Base-by-base conservation (phyloP, 768 basidiomycete genomes). In the Tylopilus sp. region DNA sequence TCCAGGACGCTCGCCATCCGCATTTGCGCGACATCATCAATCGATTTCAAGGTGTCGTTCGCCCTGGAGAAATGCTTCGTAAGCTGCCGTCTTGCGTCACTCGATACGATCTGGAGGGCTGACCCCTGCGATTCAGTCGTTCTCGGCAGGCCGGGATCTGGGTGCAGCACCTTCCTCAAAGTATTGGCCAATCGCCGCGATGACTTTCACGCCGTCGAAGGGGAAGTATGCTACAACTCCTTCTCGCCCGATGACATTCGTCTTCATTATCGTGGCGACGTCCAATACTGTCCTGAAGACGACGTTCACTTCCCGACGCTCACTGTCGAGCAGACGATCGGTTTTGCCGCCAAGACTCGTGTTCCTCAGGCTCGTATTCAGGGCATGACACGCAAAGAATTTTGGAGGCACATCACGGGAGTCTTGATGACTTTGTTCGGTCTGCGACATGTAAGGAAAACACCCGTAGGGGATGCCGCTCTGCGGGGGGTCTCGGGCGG, bases 241-340 rank as follows among this genome's bases (percentile, higher is more conserved):
- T 76, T 95, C 52, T 70, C 82, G 0, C 79, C 87, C 2, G 69
- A 79, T 1, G 76, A 91, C 49, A 77, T 95, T 48, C 57, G 65
- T 51, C 77, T 80, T 52, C 78, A 78, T 46, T 87, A 82, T 64
- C 84, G 86, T 3, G 93, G 92, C 15, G 91, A 91, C 61, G 83
- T 90, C 2, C 79, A 81, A 48, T 92, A 90, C 64, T 85, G 79
- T 53, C 87, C 88, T 0, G 91, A 90, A 71, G 91, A 92, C 59
- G 91, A 95, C 63, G 73, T 88, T 2, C 91, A 92, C 64, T 88
- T 93, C 58, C 87, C 91, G 6, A 88, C 86, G 10, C 76, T 95
- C 23, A 89, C 87, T 6, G 89, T 92, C 28, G 77, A 80, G 43
- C 78, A 91, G 63, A 91, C 90, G 0, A 74, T 97, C 26, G 72